Evolutionary conservation across 2,329 filamentous ascomycete species (phyloP), one percentile per base, ranked within the genome.

Genomic region (Aspergillus floridensis): DNA sequence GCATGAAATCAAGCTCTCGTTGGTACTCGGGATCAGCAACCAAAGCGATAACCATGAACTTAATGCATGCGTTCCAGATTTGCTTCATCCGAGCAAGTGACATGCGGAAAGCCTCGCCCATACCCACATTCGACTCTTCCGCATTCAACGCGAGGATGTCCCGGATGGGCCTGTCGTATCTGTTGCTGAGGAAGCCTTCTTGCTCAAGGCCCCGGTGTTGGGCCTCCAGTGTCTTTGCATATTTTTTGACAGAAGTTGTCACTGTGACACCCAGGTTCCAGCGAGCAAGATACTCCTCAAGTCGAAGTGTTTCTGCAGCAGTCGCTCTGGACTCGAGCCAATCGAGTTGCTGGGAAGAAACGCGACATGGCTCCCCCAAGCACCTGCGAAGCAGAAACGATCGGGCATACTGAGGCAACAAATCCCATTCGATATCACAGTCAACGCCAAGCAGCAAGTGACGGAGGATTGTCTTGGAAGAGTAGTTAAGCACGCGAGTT

Each of bases 11-110:
- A 41, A 83, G 68, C 59, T 83, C 81, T 59, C 80, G 72, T 63
- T 82, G 77, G 59, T 79, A 81, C 61, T 83, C 81, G 0, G 79
- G 76, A 64, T 83, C 81, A 2, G 81, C 81, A 61, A 83, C 77
- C 22, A 80, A 72, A 6, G 81, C 78, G 48, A 82, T 75, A 12
- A 80, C 70, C 26, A 80, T 69, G 63, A 82, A 81, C 60, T 82
- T 83, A 61, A 80, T 70, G 10, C 56, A 59, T 3, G 59, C 58
- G 50, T 53, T 61, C 14, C 48, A 48, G 4, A 19, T 51, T 8
- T 61, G 63, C 74, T 70, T 3, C 72, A 71, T 4, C 76, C 78
- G 5, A 76, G 53, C 11, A 68, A 72, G 57, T 79, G 78, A 63
- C 79, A 82, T 2, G 74, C 44, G 46, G 71, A 76, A 10, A 68